A percentile compares a stretch with the other conserved stretches of the same genome.
Conservation (phyloP, 2,329 filamentous ascomycete species). For the Huntiella omanensis region DNA sequence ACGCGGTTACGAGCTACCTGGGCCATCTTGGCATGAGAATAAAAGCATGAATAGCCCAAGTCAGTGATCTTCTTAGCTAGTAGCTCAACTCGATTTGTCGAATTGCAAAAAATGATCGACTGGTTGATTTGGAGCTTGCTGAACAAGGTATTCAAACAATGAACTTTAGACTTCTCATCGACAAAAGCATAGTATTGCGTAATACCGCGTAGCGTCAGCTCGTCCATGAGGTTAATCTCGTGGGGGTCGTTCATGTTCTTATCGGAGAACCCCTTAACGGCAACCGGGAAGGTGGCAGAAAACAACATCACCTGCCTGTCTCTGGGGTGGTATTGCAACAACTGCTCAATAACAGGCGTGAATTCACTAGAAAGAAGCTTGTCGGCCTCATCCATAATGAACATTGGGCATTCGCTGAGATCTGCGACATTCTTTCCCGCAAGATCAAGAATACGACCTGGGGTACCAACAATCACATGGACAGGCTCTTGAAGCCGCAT, state of each 20-base stretch:
- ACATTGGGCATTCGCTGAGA: constrained; percentile 87
- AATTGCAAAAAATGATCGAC: constrained; percentile 99
- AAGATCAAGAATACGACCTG: constrained; percentile 86
- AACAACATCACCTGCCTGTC: constrained; percentile 99
- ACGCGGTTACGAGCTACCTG: constrained; percentile 94
- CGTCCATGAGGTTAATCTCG: constrained; percentile 99
- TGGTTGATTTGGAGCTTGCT: constrained; percentile 99
- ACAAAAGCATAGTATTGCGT: constrained; percentile 99
- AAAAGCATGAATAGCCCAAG: constrained; percentile 97
- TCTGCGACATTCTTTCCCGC: constrained; percentile 94
- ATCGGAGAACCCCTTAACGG: constrained; percentile 95
- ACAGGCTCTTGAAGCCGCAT: constrained; percentile 84
- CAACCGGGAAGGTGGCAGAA: constrained; percentile 90
- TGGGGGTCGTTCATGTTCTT: constrained; percentile 95
- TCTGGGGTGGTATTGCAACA: constrained; percentile 87
- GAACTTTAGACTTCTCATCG: constrained; percentile 97
- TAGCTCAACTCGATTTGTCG: constrained; percentile 91
- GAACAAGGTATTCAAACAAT: constrained; percentile 96
- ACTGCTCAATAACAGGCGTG: constrained; percentile 90
- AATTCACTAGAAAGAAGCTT: constrained; percentile 95
- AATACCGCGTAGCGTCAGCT: constrained; percentile 91
- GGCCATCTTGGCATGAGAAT: constrained; percentile 95
- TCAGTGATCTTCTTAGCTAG: constrained; percentile 99
- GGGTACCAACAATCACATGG: constrained; percentile 94
- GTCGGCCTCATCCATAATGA: constrained; percentile 99